A percentile compares a stretch with the other conserved stretches of the same genome.
Conservation (phyloP, 441 rosid species). For the Kokia cookei region DNA sequence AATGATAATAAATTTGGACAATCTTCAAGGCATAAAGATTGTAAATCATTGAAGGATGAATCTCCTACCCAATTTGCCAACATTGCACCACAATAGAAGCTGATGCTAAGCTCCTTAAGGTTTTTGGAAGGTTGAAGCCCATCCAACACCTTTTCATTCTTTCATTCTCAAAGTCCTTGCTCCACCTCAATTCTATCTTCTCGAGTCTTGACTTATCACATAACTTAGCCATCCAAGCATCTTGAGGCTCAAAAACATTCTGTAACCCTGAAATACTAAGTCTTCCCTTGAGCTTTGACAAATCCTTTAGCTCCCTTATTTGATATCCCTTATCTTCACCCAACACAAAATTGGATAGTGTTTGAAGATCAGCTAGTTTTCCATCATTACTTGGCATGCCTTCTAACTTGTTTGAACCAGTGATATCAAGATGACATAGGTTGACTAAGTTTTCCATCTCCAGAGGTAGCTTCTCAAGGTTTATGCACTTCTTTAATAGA, state of each 20-base stretch:
- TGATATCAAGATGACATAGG: constrained; percentile 3
- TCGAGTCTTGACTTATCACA: neutral
- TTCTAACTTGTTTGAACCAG: neutral
- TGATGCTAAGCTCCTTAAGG: constrained; percentile 5
- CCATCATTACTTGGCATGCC: neutral
- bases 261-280: constrained; percentile 5
- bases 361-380: neutral
- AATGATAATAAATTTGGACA: constrained; percentile 1
- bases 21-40: neutral
- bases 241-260: neutral
- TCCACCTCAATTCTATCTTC: constrained; percentile 5
- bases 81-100: neutral
- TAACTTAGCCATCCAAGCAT: constrained; percentile 9
- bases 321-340: neutral
- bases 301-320: neutral
- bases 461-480: neutral
- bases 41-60: neutral
- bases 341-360: constrained; percentile 4
- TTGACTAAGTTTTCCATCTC: neutral
- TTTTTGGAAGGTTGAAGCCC: constrained; percentile 3
- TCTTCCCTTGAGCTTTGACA: neutral
- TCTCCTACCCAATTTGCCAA: constrained; percentile 12
- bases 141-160: neutral
- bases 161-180: neutral
- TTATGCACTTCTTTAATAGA: neutral